phyloP scores from a whole-genome alignment of 257 asterid species.

The Salvia splendens region DNA sequence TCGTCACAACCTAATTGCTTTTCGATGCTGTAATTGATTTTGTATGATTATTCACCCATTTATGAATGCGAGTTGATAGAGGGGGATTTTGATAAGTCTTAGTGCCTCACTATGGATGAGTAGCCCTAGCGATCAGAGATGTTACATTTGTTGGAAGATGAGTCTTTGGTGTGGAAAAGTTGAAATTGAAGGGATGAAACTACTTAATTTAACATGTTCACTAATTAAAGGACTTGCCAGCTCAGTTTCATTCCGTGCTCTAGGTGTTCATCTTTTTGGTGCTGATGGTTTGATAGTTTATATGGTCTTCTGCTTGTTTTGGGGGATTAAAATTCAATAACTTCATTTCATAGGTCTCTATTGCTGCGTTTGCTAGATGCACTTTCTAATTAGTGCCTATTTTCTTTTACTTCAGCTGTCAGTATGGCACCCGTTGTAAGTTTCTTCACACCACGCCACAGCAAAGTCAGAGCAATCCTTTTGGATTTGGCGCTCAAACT shows the following conservation, averaged over 20 bases:
- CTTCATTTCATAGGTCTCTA: constrained; percentile 3
- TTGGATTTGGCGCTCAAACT: constrained; percentile 69
- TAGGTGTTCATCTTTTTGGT: not conserved
- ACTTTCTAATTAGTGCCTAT: constrained; percentile 32
- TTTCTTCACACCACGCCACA: constrained; percentile 66
- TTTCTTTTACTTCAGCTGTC: constrained; percentile 59
- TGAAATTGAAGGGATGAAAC: constrained; percentile 6
- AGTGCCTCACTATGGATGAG: constrained; percentile 9
- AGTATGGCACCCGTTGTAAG: constrained; percentile 69
- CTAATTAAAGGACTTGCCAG: not conserved
- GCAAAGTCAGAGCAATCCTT: constrained; percentile 58
- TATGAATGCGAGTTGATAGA: constrained; percentile 1
- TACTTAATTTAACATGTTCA: not conserved
- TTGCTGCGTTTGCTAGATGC: not conserved
- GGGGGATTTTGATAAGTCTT: not conserved
- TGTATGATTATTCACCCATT: not conserved
- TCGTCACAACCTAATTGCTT: not conserved
- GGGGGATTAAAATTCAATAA: constrained; percentile 8
- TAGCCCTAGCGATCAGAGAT: not conserved
- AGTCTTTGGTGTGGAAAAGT: constrained; percentile 4
- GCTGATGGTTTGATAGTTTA: not conserved
- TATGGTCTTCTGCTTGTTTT: constrained; percentile 16
- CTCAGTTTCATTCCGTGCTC: not conserved
- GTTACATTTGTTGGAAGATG: not conserved
- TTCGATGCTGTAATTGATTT: not conserved